Evolutionary conservation across 495 filamentous ascomycete species (phyloP), one percentile per base, ranked within the genome.

Genomic region (Podospora australis): DNA sequence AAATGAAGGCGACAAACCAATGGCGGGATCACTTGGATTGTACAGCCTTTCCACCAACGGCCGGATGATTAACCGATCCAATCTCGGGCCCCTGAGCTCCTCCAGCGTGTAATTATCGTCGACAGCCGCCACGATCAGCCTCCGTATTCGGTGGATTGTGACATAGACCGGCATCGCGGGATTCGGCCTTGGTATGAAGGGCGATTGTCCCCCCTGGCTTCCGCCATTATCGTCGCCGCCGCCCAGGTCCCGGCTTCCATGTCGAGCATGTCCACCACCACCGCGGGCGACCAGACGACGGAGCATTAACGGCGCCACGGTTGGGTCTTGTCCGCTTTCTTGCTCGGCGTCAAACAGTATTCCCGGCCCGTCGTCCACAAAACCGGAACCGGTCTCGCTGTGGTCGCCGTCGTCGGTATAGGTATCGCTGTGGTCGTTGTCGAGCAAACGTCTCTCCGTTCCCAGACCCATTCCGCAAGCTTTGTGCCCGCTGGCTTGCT

Each of bases 61-160:
- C 45, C 78, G 69, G 3, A 82, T 76, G 25, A 83, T 66, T 13
- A 73, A 64, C 7, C 69, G 58, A 54, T 78, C 81, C 70, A 83
- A 75, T 22, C 78, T 69, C 8, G 78, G 79, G 30, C 71, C 71
- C 35, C 71, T 70, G 1, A 83, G 63, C 52, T 83, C 78, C 11
- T 82, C 78, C 23, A 77, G 55, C 16, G 71, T 78, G 57, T 83
- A 83, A 8, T 78, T 77, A 51, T 83, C 80, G 59, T 82, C 79
- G 23, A 66, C 50, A 17, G 58, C 57, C 10, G 65, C 60, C 8
- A 58, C 53, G 6, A 68, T 46, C 29, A 63, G 43, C 6, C 59
- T 52, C 0, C 62, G 64, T 16, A 67, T 59, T 38, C 69, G 57
- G 56, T 75, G 72, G 44, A 77, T 77, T 19, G 63, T 73, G 20